These are phyloP conservation scores for Metschnikowia peoriensis DNA, from an alignment of 805 yeast genomes.

Conservation along the genomic window DNA sequence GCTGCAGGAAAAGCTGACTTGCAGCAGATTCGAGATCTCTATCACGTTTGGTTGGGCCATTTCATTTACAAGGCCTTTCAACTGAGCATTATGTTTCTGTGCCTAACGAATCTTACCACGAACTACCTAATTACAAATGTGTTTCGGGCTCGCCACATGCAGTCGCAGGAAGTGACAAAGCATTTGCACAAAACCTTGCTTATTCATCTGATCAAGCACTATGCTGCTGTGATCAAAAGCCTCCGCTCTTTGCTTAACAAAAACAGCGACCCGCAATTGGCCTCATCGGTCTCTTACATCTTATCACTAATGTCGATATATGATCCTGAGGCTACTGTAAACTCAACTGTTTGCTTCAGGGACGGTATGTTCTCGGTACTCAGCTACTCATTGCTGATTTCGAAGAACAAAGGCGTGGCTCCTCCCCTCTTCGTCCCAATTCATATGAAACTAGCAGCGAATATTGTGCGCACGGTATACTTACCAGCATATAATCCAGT, in stretches of 20 bases:
- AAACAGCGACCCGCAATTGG: constrained; percentile 29
- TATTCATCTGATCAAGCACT: constrained; percentile 34
- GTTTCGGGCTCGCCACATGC: constrained; percentile 17
- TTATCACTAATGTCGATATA: constrained; percentile 40
- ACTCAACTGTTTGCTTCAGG: constrained; percentile 37
- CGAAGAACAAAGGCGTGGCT: constrained; percentile 10
- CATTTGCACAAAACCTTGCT: constrained; percentile 26
- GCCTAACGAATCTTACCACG: constrained; percentile 38
- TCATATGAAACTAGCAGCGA: constrained; percentile 35
- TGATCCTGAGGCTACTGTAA: constrained; percentile 41
- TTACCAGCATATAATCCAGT: constrained; percentile 35
- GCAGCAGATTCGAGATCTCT: constrained; percentile 28
- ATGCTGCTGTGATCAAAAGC: constrained; percentile 36
- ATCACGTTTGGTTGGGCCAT: constrained; percentile 33
- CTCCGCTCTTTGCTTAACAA: constrained; percentile 28
- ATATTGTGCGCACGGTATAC: constrained; percentile 33
- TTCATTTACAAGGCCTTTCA: constrained; percentile 26
- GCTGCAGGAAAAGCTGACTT: constrained; percentile 28
- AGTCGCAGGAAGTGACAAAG: constrained; percentile 13
- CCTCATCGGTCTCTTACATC: constrained; percentile 36
- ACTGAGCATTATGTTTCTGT: constrained; percentile 32
- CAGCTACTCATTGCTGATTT: constrained; percentile 22
- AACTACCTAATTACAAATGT: constrained; percentile 36
- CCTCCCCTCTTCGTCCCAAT: constrained; percentile 25
- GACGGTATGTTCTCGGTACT: constrained; percentile 41